These are phyloP conservation scores for Filosporella fistucella DNA, from an alignment of 495 filamentous ascomycete genomes.

Conservation along the genomic window DNA sequence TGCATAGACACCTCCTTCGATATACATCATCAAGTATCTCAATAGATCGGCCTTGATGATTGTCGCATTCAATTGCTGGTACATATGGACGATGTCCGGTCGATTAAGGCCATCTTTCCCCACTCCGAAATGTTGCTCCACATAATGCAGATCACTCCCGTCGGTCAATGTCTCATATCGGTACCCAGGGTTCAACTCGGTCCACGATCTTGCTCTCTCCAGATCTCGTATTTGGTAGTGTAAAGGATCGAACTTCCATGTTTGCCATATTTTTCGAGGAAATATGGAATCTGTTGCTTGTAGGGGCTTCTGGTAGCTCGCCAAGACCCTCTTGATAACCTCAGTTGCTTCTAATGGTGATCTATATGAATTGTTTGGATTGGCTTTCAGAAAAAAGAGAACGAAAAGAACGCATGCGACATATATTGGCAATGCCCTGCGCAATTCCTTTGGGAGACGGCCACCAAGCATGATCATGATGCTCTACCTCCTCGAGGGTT, in stretches of 20 bases:
- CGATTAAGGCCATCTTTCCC: constrained; percentile 50
- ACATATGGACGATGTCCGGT: constrained; percentile 55
- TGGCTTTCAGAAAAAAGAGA: constrained; percentile 35
- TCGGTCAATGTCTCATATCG: constrained; percentile 65
- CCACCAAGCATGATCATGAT: constrained; percentile 4
- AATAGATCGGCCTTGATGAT: constrained; percentile 55
- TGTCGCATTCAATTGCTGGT: constrained; percentile 46
- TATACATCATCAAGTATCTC: constrained; percentile 49
- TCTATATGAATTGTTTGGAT: constrained; percentile 9
- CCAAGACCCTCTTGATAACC: constrained; percentile 13
- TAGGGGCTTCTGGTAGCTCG: constrained; percentile 14
- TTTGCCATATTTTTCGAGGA: constrained; percentile 60
- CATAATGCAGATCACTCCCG: constrained; percentile 51
- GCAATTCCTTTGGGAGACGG: constrained; percentile 21
- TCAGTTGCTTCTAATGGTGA: constrained; percentile 6
- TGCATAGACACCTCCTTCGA: constrained; percentile 45
- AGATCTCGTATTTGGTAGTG: constrained; percentile 52
- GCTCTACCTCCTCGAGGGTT: background rate
- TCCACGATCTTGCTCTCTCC: constrained; percentile 50
- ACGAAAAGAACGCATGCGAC: constrained; percentile 33
- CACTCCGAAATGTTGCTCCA: constrained; percentile 54
- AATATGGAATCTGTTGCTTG: constrained; percentile 21
- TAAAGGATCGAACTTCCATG: constrained; percentile 59
- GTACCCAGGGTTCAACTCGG: constrained; percentile 49
- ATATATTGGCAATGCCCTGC: constrained; percentile 22